Evolutionary conservation across 1,284 basidiomycete species (phyloP), one percentile per base, ranked within the genome.

Genomic region (Volvariella surrecta): DNA sequence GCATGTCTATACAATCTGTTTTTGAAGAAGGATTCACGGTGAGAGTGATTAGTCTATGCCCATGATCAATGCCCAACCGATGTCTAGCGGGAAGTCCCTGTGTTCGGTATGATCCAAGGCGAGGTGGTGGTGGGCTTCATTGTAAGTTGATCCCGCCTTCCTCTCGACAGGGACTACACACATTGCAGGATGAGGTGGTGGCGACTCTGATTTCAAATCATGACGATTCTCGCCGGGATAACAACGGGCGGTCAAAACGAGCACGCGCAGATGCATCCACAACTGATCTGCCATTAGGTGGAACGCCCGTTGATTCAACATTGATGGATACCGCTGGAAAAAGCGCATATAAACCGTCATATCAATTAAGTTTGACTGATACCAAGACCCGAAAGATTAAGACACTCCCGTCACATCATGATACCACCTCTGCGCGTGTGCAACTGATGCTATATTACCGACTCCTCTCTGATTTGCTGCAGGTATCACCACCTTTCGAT

Each of bases 371-470:
- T 46, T 57, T 93, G 4, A 64, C 78, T 13, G 89, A 93, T 55
- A 85, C 80, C 41, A 93, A 93, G 59, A 89, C 89, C 4, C 74
- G 89, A 15, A 66, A 64, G 4, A 58, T 57, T 0, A 54, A 65
- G 0, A 68, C 60, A 4, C 48, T 91, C 1, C 89, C 89, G 0
- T 58, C 64, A 7, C 67, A 79, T 13, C 71, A 72, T 35, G 86
- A 90, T 54, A 71, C 79, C 0, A 55, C 76, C 11, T 62, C 78
- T 0, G 76, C 88, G 0, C 74, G 75, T n/a, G 62, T 89, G 15
- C 89, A 93, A 58, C 71, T 92, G 3, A 91, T 91, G 87, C 59
- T 90, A 21, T 93, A 93, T 59, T 76, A 82, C 54, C 79, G 80
- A 40, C 73, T 93, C 37, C 64, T 92, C 10, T 71, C 73, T 32